Base-by-base conservation (phyloP, 257 asterid species). In the Cynanchum wilfordii region DNA sequence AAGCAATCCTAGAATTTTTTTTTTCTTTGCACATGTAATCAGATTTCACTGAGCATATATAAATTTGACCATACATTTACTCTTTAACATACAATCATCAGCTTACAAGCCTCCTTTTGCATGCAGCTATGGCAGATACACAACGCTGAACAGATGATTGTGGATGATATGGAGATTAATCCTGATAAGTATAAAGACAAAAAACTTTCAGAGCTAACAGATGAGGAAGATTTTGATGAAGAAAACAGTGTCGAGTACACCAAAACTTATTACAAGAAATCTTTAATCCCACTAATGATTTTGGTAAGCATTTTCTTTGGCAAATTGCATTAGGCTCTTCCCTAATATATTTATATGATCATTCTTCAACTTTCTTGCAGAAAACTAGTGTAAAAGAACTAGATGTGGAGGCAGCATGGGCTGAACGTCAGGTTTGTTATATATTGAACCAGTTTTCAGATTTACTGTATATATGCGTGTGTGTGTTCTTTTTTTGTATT, bases 61-160 rank as follows among this genome's bases (percentile, higher is more conserved):
- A 15, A 16, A 40, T 30, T 62, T 30, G 29, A 60, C 11, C 29
- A 29, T 13, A 25, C 6, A 60, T 15, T 29, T 60, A 16, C 19
- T 65, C 54, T 33, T 33, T 17, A 51, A 63, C 3, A 42, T 51
- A 33, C 30, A 29, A 63, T 65, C 29, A 13, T 47, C 4, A 27
- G 36, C 54, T 65, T 40, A 16, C 71, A 66, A 33, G 29, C 62
- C 44, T 65, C 42, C 10, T 66, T 64, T 71, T 15, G 19, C 60
- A 10, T 86, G 84, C 89, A 94, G 98, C 73, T 94, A 69, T 94
- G 97, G 98, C 87, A 88, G 85, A 86, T 94, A 69, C 88, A 88
- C 84, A 94, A 91, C 77, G 97, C 97, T 75, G 98, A 94, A 77
- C 98, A 94, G 79, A 83, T 94, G 97, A 85, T 94, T 79, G 54